Percentiles rank a stretch among this genome's conserved stretches.
phyloP scores from a whole-genome alignment of 768 basidiomycete species.

The Trametes meyenii region DNA sequence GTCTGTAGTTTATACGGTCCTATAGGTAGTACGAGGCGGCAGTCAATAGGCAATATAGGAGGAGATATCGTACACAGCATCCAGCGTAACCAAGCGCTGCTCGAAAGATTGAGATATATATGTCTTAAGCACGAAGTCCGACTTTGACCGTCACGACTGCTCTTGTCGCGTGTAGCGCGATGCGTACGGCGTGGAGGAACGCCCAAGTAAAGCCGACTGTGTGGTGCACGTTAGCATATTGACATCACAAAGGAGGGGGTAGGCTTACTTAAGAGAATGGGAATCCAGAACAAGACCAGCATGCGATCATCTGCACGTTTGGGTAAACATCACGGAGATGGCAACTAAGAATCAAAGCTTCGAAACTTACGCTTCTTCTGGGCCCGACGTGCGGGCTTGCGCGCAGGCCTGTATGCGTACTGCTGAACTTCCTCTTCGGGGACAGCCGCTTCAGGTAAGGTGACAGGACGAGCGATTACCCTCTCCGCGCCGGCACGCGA shows the following conservation, averaged over 20 bases:
- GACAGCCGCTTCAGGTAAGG: constrained; percentile 49
- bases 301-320: constrained; percentile 71
- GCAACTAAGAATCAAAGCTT: not conserved
- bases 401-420: constrained; percentile 62
- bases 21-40: not conserved
- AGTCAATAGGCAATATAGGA: not conserved
- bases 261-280: constrained; percentile 75
- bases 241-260: not conserved
- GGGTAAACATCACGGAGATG: constrained; percentile 2
- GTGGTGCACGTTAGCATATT: not conserved
- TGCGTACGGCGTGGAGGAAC: constrained; percentile 32
- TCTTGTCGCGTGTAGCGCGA: constrained; percentile 32
- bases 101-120: not conserved
- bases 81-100: constrained; percentile 3
- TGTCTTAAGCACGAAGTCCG: constrained; percentile 24
- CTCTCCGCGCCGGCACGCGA: constrained; percentile 33
- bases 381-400: constrained; percentile 45
- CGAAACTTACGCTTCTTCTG: constrained; percentile 68
- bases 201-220: constrained; percentile 40
- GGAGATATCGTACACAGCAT: constrained; percentile 1
- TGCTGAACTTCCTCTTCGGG: constrained; percentile 72
- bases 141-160: constrained; percentile 30
- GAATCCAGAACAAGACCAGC: constrained; percentile 85
- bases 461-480: constrained; percentile 42
- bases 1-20: constrained; percentile 3